Evolutionary conservation across 352 stramenopile species (phyloP), one percentile per base, ranked within the genome.

Genomic region (Globisporangium spinosum): DNA sequence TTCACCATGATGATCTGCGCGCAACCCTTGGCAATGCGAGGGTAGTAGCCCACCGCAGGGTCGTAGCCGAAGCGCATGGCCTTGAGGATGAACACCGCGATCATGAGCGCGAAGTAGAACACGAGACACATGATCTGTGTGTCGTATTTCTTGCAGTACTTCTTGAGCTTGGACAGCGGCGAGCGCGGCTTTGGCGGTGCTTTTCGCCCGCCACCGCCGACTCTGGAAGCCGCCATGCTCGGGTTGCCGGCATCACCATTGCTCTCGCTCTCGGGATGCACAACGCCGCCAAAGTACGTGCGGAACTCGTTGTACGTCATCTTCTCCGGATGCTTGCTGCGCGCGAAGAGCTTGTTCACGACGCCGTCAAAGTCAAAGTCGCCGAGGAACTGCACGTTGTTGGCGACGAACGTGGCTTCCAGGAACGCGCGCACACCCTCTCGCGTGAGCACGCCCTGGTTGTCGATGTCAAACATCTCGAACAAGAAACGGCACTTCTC

Each of bases 1-100:
- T 92, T 89, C 17, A 94, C 78, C 72, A 91, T 77, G 58, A 85
- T 76, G 62, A 93, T 76, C 64, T 94, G 82, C 3, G 85, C 82
- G 54, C 79, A 91, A 1, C 80, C 85, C 61, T 90, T 90, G 23
- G 85, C 85, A 67, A 91, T 76, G 0, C 80, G 75, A 5, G 82
- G 74, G 17, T 70, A 80, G 57, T 82, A 84, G 0, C 80, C 80
- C 12, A 89, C 79, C 0, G 82, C 85, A 8, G 80, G 70, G 59
- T 90, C 82, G 49, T 77, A 72, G 0, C 58, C 3, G 25, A 87
- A 82, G 1, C 62, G 49, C 10, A 65, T 71, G 8, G 76, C 78
- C 47, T 91, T 90, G 56, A 77, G 47, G 47, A 78, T 70, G 69
- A 87, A 89, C 15, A 83, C 79, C 2, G 57, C 43, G 45, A 80